A percentile compares a stretch with the other conserved stretches of the same genome.
Conservation (phyloP, 2,329 filamentous ascomycete genomes). For the Claviceps digitariae region DNA sequence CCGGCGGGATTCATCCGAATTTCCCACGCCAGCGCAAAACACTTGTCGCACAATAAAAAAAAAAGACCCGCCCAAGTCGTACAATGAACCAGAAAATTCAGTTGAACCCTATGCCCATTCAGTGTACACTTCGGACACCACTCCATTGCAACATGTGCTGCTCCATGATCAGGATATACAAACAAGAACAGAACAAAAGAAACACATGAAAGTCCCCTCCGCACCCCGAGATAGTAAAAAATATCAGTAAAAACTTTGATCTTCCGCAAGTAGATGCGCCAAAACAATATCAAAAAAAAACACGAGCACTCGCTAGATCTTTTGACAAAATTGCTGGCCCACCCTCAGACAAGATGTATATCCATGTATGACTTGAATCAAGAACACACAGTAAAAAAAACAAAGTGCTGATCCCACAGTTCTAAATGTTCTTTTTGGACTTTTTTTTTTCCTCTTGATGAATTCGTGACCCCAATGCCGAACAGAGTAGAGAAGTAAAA, state of each 20-base stretch:
- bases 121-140: constrained; percentile 15
- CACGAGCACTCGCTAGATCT: constrained; percentile 21
- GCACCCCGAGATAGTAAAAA: constrained; percentile 9
- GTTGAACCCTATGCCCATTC: constrained; percentile 17
- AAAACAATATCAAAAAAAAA: neutral
- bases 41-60: neutral
- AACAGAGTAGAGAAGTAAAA: constrained; percentile 15
- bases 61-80: neutral
- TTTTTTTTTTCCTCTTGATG: constrained; percentile 22
- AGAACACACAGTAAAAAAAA: constrained; percentile 15
- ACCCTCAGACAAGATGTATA: constrained; percentile 11
- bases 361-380: constrained; percentile 25
- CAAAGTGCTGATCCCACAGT: constrained; percentile 18
- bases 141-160: constrained; percentile 8
- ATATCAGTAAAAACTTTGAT: constrained; percentile 4
- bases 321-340: constrained; percentile 20
- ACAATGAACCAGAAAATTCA: constrained; percentile 13
- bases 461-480: constrained; percentile 31
- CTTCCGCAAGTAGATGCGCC: neutral
- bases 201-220: neutral
- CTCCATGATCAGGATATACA: neutral
- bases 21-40: constrained; percentile 6
- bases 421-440: constrained; percentile 37
- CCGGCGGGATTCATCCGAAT: constrained; percentile 4
- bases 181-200: neutral